Evolutionary conservation across 2,329 filamentous ascomycete species (phyloP).

Genomic region (Thielaviopsis cerberus): DNA sequence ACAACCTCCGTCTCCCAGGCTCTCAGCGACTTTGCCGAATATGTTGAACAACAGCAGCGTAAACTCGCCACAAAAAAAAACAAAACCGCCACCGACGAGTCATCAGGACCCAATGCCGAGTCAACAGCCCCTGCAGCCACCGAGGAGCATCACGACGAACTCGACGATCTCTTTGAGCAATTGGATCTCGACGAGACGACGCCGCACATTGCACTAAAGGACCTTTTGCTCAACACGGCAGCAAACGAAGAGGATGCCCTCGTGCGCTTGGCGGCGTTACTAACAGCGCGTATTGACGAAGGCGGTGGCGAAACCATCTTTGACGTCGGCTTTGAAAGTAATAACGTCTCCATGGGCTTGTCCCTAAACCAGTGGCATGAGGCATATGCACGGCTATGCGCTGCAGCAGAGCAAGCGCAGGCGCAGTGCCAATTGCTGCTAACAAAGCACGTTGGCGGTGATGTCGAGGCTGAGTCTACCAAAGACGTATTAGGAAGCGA

Average conservation of each 20-base stretch:
- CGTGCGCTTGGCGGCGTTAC: constrained; percentile 42
- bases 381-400: constrained; percentile 46
- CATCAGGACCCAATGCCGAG: constrained; percentile 14
- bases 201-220: constrained; percentile 49
- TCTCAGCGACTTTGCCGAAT: constrained; percentile 90
- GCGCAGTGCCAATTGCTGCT: constrained; percentile 69
- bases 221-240: constrained; percentile 46
- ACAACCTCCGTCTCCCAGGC: constrained; percentile 27
- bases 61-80: constrained; percentile 37
- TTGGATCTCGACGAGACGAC: constrained; percentile 60
- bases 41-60: constrained; percentile 84
- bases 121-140: constrained; percentile 12
- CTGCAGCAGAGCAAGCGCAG: constrained; percentile 43
- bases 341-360: constrained; percentile 67
- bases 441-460: constrained; percentile 75
- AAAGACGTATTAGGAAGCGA: constrained; percentile 41
- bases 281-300: constrained; percentile 56
- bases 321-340: constrained; percentile 81
- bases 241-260: constrained; percentile 35
- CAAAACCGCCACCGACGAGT: constrained; percentile 16
- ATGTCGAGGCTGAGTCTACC: constrained; percentile 47
- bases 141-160: constrained; percentile 51
- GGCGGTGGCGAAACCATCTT: constrained; percentile 81
- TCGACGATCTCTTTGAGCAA: constrained; percentile 70
- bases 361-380: constrained; percentile 54